A percentile compares a stretch with the other conserved stretches of the same genome.
These are phyloP conservation scores for Paracorniculantispora psalliotae DNA, from an alignment of 2,329 filamentous ascomycete genomes.

Conservation along the genomic window DNA sequence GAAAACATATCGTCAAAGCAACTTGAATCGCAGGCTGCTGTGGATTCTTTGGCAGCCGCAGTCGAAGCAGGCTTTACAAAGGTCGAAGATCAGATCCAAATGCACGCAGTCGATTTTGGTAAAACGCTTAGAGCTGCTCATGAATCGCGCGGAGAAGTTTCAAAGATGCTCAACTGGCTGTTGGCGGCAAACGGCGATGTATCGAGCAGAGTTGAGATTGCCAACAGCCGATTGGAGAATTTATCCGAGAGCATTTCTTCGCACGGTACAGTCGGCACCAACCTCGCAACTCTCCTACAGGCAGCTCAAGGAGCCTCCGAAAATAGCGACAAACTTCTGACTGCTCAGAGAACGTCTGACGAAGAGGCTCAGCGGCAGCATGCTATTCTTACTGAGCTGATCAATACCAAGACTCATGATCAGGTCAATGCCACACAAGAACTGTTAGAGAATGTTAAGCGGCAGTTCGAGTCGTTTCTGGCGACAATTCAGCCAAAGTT, in stretches of 20 bases:
- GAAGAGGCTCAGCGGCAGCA: neutral
- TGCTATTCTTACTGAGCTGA: neutral
- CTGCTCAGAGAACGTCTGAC: neutral
- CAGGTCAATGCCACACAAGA: neutral
- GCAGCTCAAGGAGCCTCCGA: neutral
- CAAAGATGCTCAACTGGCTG: neutral
- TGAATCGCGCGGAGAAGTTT: neutral
- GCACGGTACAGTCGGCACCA: neutral
- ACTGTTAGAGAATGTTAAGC: neutral
- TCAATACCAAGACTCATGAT: neutral
- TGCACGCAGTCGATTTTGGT: neutral
- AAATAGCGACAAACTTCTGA: neutral
- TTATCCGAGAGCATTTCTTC: neutral
- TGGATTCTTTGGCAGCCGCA: neutral
- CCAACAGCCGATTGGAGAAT: conserved; percentile 1
- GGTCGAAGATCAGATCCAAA: conserved; percentile 1
- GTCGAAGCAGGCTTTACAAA: neutral
- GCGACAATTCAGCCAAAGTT: neutral
- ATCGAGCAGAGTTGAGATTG: neutral
- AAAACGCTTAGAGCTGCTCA: neutral
- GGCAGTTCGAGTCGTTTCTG: neutral
- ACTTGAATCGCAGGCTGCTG: neutral
- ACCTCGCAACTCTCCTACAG: neutral
- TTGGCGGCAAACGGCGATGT: neutral
- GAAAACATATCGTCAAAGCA: neutral